Evolutionary conservation across 805 yeast species (phyloP), one percentile per base, ranked within the genome.

Genomic region (Wickerhamiella lipophila): DNA sequence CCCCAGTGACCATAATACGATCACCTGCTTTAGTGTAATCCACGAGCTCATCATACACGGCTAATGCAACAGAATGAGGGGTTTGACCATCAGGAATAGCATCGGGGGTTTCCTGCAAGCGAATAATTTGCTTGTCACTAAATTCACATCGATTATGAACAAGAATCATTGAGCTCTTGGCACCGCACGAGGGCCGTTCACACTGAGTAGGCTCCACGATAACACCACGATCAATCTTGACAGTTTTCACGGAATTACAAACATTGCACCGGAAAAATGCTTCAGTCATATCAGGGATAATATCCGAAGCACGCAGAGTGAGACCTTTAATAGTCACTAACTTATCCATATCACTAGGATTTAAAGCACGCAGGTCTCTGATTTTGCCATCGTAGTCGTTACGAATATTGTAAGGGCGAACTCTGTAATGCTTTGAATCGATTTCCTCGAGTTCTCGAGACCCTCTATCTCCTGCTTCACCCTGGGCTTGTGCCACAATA

Each of bases 71-170:
- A 12, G 96, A 81, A 65, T 92, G 98, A 1, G 98, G 98, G 2
- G 98, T 92, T 66, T 92, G 98, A 15, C 98, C 98, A 67, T 84
- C 97, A 3, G 98, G 98, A 13, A 89, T 95, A 53, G 78, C 73
- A 64, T 92, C 98, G 0, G 96, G 96, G 0, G 95, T 87, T 65
- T 92, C 98, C 66, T 92, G 98, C 38, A 92, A 69, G 59, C 85
- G 84, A 56, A 92, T 78, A 25, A 92, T 89, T 66, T 92, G 99
- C 61, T 89, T 92, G 65, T 92, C 96, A 22, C 94, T 92, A 66
- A 89, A 92, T 0, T 85, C 75, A 32, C 95, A 83, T 57, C 98
- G 75, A 64, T 92, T 92, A 66, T 92, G 98, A 16, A 92, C 74
- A 44, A 92, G 68, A 51, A 81, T 77, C 96, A 92, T 86, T 3